Evolutionary conservation across 2,329 filamentous ascomycete species (phyloP).

Genomic region (Cladosporium sp.): DNA sequence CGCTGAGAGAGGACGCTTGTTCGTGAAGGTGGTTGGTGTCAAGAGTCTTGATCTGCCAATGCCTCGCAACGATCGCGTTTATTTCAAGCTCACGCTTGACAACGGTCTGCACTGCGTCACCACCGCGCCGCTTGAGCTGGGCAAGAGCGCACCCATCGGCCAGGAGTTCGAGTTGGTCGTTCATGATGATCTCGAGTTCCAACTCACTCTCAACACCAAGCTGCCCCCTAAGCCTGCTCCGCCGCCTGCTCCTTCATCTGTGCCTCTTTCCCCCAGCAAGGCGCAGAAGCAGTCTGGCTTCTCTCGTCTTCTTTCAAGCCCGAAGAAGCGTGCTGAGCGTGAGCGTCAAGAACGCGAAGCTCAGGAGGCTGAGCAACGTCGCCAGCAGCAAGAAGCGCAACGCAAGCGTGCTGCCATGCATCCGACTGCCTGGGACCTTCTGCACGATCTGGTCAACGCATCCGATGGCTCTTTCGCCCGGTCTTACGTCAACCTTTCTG

Average conservation of each 20-base stretch:
- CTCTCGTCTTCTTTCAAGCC: slow-evolving; percentile 86
- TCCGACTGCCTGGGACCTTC: slow-evolving; percentile 76
- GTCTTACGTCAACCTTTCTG: slow-evolving; percentile 88
- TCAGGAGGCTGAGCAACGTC: slow-evolving; percentile 56
- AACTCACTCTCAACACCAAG: slow-evolving; percentile 93
- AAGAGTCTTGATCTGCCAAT: slow-evolving; percentile 91
- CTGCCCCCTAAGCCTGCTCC: slow-evolving; percentile 66
- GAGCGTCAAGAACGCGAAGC: slow-evolving; percentile 81
- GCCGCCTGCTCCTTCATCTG: slow-evolving; percentile 26
- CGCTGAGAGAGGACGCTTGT: slow-evolving; percentile 78
- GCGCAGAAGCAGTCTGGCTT: slow-evolving; percentile 79
- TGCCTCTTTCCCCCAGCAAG: slow-evolving; percentile 58
- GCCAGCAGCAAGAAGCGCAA: slow-evolving; percentile 37
- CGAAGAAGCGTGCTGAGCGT: slow-evolving; percentile 93
- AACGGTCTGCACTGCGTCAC: slow-evolving; percentile 98
- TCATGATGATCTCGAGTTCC: slow-evolving; percentile 96
- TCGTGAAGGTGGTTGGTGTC: slow-evolving; percentile 97
- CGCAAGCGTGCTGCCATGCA: slow-evolving; percentile 55
- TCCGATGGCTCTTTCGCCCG: slow-evolving; percentile 92
- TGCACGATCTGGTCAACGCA: slow-evolving; percentile 76
- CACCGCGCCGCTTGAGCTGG: slow-evolving; percentile 89
- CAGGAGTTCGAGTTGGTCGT: slow-evolving; percentile 98
- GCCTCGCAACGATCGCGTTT: slow-evolving; percentile 82
- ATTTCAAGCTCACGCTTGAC: slow-evolving; percentile 95
- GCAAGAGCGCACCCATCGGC: slow-evolving; percentile 86